phyloP scores from a whole-genome alignment of 225 moss, liverwort and hornwort genomes.

The Marchantia polymorpha region DNA sequence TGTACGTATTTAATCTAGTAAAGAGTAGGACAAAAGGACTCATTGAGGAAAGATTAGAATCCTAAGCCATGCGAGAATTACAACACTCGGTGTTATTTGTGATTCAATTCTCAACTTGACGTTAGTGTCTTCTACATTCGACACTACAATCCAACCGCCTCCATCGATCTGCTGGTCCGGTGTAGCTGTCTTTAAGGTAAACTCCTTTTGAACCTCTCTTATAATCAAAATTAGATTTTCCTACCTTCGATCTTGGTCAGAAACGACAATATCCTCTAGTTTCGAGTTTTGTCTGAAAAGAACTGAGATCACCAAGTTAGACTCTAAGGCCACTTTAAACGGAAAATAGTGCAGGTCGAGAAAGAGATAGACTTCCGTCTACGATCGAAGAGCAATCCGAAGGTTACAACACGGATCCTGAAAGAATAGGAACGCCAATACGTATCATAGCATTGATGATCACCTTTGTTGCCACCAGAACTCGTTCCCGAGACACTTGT shows the following conservation, averaged over 20 bases:
- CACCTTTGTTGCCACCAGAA: slow-evolving; percentile 80
- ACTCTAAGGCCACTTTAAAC: neutral
- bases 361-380: neutral
- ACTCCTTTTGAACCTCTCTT: too few relatives aligned
- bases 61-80: too few relatives aligned
- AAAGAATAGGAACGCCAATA: neutral
- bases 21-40: neutral
- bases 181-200: too few relatives aligned
- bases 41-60: neutral
- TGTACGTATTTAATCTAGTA: neutral
- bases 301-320: neutral
- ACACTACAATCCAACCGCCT: neutral
- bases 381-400: neutral
- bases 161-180: neutral
- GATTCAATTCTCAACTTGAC: too few relatives aligned
- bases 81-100: too few relatives aligned
- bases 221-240: neutral
- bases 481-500: slow-evolving; percentile 54
- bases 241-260: neutral
- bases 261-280: neutral
- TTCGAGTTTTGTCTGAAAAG: neutral
- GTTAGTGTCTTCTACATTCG: too few relatives aligned
- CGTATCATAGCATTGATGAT: neutral
- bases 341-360: neutral
- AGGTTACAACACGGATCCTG: neutral